Conservation (phyloP, 139 green algal species). For the Chlorella sp. region DNA sequence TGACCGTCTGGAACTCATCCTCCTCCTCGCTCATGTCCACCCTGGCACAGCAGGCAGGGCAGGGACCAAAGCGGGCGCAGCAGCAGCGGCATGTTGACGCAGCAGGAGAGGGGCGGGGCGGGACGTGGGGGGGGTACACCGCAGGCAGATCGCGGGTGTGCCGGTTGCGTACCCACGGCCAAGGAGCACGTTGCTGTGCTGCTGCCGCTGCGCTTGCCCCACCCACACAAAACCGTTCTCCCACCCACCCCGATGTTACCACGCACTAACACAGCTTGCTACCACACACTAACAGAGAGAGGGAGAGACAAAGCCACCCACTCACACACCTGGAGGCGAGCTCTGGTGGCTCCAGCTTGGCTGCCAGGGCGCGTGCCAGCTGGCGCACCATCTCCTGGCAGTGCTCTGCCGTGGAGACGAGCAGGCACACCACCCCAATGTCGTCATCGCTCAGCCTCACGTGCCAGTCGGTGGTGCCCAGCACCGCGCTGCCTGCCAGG, state of each 20-base stretch:
- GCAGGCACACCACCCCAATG: constrained; percentile 71
- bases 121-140: too few relatives aligned
- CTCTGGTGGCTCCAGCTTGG: constrained; percentile 66
- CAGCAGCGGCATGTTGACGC: neutral
- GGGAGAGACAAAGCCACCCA: neutral
- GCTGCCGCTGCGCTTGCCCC: too few relatives aligned
- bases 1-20: constrained; percentile 79
- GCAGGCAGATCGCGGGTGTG: too few relatives aligned
- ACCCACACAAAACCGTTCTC: too few relatives aligned
- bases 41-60: neutral
- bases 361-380: constrained; percentile 66
- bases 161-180: too few relatives aligned
- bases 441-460: constrained; percentile 52
- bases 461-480: constrained; percentile 74
- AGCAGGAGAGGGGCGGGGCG: neutral
- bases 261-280: too few relatives aligned
- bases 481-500: constrained; percentile 43
- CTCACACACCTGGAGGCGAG: constrained; percentile 7
- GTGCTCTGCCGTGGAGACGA: constrained; percentile 95
- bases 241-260: too few relatives aligned
- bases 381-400: constrained; percentile 78
- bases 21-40: constrained; percentile 86
- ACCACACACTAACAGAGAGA: too few relatives aligned
- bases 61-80: neutral
- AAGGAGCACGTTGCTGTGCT: too few relatives aligned